Conservation (phyloP, 2,329 filamentous ascomycete genomes). For the Waltergamsia citrina region DNA sequence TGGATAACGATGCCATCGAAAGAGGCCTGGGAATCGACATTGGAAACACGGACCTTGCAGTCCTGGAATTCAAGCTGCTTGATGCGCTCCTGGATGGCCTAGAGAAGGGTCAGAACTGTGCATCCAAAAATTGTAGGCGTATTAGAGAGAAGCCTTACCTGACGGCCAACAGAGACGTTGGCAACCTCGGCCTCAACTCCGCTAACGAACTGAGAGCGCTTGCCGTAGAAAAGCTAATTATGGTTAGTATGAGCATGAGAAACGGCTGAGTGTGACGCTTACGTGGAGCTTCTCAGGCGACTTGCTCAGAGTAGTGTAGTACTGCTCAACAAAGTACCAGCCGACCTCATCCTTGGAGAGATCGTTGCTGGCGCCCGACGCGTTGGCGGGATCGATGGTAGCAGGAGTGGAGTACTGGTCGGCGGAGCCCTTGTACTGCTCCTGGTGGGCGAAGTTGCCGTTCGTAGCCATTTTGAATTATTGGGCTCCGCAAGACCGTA, state of each 20-base stretch:
- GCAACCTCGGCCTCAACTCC: slow-evolving; percentile 85
- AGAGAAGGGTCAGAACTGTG: slow-evolving; percentile 1
- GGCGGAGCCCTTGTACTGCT: slow-evolving; percentile 26
- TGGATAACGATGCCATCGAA: slow-evolving; percentile 93
- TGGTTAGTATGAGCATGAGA: neutral
- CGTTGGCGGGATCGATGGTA: slow-evolving; percentile 20
- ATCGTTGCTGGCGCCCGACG: slow-evolving; percentile 29
- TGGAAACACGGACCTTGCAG: slow-evolving; percentile 96
- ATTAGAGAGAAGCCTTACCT: slow-evolving; percentile 46
- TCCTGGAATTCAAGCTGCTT: slow-evolving; percentile 89
- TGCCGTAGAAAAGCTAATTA: slow-evolving; percentile 79
- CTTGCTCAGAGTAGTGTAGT: slow-evolving; percentile 96
- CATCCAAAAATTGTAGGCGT: too few species aligned
- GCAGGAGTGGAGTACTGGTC: slow-evolving; percentile 28
- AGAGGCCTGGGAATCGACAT: slow-evolving; percentile 93
- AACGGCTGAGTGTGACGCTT: slow-evolving; percentile 19
- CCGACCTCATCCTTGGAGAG: slow-evolving; percentile 86
- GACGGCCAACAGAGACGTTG: slow-evolving; percentile 76
- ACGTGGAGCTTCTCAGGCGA: slow-evolving; percentile 85
- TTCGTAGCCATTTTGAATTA: slow-evolving; percentile 43
- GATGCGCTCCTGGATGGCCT: slow-evolving; percentile 93
- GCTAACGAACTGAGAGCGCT: slow-evolving; percentile 89
- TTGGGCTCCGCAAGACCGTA: slow-evolving; percentile 6
- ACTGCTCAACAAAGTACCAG: slow-evolving; percentile 99
- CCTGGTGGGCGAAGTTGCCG: slow-evolving; percentile 39